Percentiles rank a stretch among this genome's conserved stretches.
Conservation (phyloP, 305 asterid genomes). For the Fraxinus floribunda region DNA sequence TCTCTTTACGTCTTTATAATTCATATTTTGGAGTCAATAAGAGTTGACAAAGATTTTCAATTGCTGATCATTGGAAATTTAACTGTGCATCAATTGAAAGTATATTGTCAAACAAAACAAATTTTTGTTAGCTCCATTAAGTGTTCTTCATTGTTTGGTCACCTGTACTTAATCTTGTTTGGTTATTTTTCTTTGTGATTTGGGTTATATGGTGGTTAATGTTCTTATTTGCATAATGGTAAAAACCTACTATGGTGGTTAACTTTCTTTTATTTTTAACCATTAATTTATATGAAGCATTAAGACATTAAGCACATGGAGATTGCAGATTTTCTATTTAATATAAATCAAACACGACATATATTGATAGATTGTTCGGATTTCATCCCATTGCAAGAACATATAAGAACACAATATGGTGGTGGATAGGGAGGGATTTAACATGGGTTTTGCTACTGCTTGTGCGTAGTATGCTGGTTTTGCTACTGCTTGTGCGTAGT, state of each 20-base stretch:
- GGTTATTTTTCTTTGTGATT: not conserved
- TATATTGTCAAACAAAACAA: not conserved
- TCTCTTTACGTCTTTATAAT: not conserved
- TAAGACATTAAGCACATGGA: not conserved
- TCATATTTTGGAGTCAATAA: not conserved
- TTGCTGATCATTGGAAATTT: not conserved
- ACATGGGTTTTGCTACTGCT: not conserved
- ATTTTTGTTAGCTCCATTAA: not conserved
- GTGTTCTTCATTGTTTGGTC: not conserved
- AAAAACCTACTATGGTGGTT: not conserved
- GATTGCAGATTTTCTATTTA: not conserved
- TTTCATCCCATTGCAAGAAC: not conserved
- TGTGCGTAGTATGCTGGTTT: not conserved
- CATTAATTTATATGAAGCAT: not conserved
- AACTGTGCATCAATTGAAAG: not conserved
- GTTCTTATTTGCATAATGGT: not conserved
- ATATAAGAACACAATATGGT: not conserved
- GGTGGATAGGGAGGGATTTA: not conserved
- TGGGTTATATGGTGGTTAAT: not conserved
- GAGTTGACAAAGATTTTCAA: not conserved
- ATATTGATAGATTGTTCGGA: not conserved
- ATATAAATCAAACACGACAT: not conserved
- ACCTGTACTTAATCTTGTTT: not conserved
- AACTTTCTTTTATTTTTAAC: not conserved
- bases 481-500: not conserved